phyloP scores from a whole-genome alignment of 129 eudicot genomes.

The Dittrichia graveolens region DNA sequence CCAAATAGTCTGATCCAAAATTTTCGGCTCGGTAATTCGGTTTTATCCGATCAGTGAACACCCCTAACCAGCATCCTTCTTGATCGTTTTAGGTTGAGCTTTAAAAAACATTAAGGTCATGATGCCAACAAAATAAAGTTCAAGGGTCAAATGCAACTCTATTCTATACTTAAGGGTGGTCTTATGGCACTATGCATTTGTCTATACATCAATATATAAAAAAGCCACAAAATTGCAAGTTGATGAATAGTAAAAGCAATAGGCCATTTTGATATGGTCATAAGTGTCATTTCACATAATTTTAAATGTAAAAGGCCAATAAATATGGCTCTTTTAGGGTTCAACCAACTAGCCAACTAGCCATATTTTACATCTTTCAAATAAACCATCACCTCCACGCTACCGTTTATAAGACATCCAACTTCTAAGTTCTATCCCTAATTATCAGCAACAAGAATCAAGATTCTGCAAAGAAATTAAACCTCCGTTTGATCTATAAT shows the following conservation, averaged over 20 bases:
- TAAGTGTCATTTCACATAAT: slow-evolving; percentile 3
- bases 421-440: not conserved
- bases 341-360: slow-evolving; percentile 37
- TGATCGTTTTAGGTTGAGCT: not conserved
- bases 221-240: slow-evolving; percentile 13
- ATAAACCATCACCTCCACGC: slow-evolving; percentile 22
- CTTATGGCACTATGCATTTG: not conserved
- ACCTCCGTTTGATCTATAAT: not conserved
- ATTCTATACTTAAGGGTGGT: not conserved
- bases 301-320: slow-evolving; percentile 10
- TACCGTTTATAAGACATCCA: slow-evolving; percentile 24
- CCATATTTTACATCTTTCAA: slow-evolving; percentile 37
- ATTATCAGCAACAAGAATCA: slow-evolving; percentile 9
- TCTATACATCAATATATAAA: not conserved
- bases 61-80: no score
- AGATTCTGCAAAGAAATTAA: not conserved
- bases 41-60: no score
- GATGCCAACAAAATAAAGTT: not conserved
- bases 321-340: slow-evolving; percentile 32
- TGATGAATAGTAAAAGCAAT: slow-evolving; percentile 24
- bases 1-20: no score
- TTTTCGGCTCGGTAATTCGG: no score
- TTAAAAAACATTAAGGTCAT: not conserved
- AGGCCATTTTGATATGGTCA: slow-evolving; percentile 21
- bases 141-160: slow-evolving; percentile 4